Evolutionary conservation across 768 basidiomycete species (phyloP), one percentile per base, ranked within the genome.

Genomic region (Mycena pura): DNA sequence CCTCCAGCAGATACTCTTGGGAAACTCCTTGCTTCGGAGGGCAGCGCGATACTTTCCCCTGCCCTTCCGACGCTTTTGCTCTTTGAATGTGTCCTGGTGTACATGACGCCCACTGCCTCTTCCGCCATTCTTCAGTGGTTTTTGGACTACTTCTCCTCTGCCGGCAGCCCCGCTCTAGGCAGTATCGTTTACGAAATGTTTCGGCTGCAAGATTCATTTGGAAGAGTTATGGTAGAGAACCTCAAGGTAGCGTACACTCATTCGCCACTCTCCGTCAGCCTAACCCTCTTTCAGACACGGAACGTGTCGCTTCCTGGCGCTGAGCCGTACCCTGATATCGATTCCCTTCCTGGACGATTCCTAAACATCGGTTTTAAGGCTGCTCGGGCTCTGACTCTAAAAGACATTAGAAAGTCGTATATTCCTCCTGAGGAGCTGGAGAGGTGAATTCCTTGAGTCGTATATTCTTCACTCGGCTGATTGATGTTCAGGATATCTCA

Each of bases 141-240:
- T 69, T 79, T 83, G 2, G 77, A 84, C 55, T 81, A 80, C 57
- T 87, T 85, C 69, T 71, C 77, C 19, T 52, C 65, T 27, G 61
- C 62, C n/a, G 50, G 46, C 3, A 71, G 75, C 11, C 71, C 72
- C 6, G 69, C 78, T 1, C 77, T 86, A 1, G 88, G 86, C 25
- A 84, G 82, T 3, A 74, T 94, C 9, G 82, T 95, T 17, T 98
- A 99, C 69, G 96, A 98, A 72, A 98, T 98, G 92, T 96, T 93
- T 70, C 90, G 89, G 2, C 78, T 98, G 5, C 81, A 86, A 19
- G 96, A 98, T 70, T 69, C 86, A 0, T 99, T 99, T 75, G 97
- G 96, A n/a, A 82, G 82, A 28, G 92, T 99, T 21, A 98, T 99
- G 95, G 76, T 89, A 56, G 84, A 84, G 44, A 99, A 99, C 74